A percentile compares a stretch with the other conserved stretches of the same genome.
Evolutionary conservation across 1,284 basidiomycete genomes (phyloP).

Genomic region (Puccinia hordei): DNA sequence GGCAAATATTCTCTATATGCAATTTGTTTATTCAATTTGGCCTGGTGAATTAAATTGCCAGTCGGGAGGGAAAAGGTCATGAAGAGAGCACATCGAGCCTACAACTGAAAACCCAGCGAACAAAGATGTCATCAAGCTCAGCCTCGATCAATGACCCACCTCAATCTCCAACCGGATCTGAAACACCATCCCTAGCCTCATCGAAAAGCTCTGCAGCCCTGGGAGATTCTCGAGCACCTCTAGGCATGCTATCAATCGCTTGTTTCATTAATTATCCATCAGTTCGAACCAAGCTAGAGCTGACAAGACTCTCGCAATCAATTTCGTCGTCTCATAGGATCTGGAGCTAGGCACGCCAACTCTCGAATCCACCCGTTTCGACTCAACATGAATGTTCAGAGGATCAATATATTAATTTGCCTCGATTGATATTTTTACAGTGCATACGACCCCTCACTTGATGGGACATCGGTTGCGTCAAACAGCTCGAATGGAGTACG

Average conservation of each 20-base stretch:
- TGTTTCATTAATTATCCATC: not conserved
- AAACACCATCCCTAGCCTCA: not conserved
- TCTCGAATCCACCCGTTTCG: not conserved
- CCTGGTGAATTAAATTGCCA: not conserved
- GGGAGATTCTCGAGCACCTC: conserved; percentile 29
- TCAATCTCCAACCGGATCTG: not conserved
- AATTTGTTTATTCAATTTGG: not conserved
- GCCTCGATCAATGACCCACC: not conserved
- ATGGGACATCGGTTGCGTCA: conserved; percentile 47
- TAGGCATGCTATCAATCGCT: conserved; percentile 32
- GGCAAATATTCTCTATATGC: not conserved
- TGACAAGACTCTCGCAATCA: not conserved
- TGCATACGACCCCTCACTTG: conserved; percentile 48
- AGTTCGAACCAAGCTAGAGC: not conserved
- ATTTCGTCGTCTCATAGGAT: not conserved
- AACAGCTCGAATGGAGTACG: conserved; percentile 3
- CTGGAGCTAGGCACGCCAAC: conserved; percentile 40
- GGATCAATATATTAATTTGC: not conserved
- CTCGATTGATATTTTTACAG: conserved; percentile 7
- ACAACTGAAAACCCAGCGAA: not conserved
- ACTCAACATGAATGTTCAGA: not conserved
- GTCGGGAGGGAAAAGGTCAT: not conserved
- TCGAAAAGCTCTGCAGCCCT: not conserved
- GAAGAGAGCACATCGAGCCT: too few relatives aligned
- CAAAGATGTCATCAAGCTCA: conserved; percentile 21